phyloP scores from a whole-genome alignment of 352 stramenopile species.

The Globisporangium carolinianum region DNA sequence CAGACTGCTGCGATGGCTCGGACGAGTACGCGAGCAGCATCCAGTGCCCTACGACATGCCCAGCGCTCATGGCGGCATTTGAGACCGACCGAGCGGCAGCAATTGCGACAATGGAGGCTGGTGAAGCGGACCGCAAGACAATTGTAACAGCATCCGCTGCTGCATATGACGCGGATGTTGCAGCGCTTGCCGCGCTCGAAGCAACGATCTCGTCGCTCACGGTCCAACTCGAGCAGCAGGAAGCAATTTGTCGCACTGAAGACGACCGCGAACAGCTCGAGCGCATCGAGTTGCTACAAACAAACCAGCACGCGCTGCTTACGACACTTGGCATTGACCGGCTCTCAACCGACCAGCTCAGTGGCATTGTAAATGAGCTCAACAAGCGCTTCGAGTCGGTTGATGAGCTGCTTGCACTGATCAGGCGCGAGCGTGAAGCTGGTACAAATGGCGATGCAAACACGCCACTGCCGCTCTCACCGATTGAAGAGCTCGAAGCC shows the following conservation, averaged over 20 bases:
- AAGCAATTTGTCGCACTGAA: conserved; percentile 15
- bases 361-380: conserved; percentile 56
- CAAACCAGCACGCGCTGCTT: conserved; percentile 36
- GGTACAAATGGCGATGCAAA: conserved; percentile 3
- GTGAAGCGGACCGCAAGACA: conserved; percentile 37
- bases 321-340: conserved; percentile 53
- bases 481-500: conserved; percentile 44
- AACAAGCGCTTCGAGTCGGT: conserved; percentile 30
- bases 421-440: conserved; percentile 38
- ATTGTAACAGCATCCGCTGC: conserved; percentile 27
- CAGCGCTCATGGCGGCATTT: conserved; percentile 31
- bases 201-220: conserved; percentile 19
- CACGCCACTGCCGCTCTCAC: conserved; percentile 28
- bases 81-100: conserved; percentile 40
- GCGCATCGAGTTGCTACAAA: conserved; percentile 34
- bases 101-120: conserved; percentile 65
- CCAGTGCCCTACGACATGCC: conserved; percentile 41
- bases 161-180: conserved; percentile 26
- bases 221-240: conserved; percentile 34
- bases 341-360: conserved; percentile 49
- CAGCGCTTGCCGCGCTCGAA: conserved; percentile 24
- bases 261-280: conserved; percentile 40
- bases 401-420: conserved; percentile 45
- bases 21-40: conserved; percentile 66
- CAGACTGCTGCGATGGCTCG: conserved; percentile 74